A percentile compares a stretch with the other conserved stretches of the same genome.
These are phyloP conservation scores for Diaporthe humulicola DNA, from an alignment of 2,329 filamentous ascomycete genomes.

Conservation along the genomic window DNA sequence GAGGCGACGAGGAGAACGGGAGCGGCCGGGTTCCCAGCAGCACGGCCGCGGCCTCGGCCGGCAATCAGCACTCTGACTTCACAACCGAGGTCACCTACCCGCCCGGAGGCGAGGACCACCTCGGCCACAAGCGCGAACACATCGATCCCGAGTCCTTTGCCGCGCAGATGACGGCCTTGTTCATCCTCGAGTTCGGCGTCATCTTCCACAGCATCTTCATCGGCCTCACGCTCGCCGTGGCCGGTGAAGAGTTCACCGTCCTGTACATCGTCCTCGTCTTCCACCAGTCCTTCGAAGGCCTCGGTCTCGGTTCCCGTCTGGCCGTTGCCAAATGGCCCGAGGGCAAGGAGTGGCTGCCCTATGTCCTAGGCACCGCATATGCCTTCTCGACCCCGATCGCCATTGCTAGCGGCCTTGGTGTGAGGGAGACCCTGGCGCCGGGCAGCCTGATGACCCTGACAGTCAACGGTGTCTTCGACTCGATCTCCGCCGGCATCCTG, in stretches of 20 bases:
- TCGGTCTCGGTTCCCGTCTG: constrained; percentile 72
- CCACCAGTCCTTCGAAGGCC: constrained; percentile 74
- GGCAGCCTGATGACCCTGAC: constrained; percentile 57
- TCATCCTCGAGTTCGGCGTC: constrained; percentile 71
- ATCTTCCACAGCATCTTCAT: constrained; percentile 76
- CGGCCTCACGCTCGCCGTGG: constrained; percentile 72
- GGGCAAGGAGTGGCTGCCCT: constrained; percentile 59
- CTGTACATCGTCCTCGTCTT: constrained; percentile 73
- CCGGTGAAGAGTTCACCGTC: constrained; percentile 67
- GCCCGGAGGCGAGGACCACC: constrained; percentile 40
- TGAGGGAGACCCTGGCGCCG: constrained; percentile 47
- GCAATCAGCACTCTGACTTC: constrained; percentile 28
- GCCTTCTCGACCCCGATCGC: constrained; percentile 66
- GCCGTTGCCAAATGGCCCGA: constrained; percentile 66
- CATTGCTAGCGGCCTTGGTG: constrained; percentile 63
- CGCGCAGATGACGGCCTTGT: constrained; percentile 59
- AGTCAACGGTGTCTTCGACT: constrained; percentile 60
- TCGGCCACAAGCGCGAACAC: constrained; percentile 40
- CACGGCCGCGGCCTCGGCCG: background rate
- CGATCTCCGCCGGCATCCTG: constrained; percentile 62
- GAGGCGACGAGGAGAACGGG: constrained; percentile 34
- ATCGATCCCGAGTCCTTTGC: constrained; percentile 47
- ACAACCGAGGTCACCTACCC: constrained; percentile 39
- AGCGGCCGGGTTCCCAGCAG: background rate
- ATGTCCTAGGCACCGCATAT: constrained; percentile 61